These are phyloP conservation scores for Peronospora belbahrii DNA, from an alignment of 352 stramenopile species.

Conservation along the genomic window DNA sequence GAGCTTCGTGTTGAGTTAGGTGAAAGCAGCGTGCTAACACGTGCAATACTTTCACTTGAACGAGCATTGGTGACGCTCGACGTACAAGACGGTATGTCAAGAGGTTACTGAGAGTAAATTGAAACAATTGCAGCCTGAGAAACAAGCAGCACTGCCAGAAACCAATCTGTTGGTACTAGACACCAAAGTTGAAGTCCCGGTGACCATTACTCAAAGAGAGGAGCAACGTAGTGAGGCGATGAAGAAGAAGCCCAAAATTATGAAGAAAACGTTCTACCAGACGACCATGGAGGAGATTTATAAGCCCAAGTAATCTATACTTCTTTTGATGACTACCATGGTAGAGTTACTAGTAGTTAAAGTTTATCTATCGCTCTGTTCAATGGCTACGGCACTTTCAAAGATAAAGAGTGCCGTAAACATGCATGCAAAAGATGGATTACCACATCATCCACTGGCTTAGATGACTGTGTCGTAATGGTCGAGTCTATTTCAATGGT, in stretches of 20 bases:
- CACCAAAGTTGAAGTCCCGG: not conserved
- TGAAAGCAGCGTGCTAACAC: slow-evolving; percentile 10
- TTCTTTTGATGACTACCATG: not conserved
- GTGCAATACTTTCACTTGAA: slow-evolving; percentile 17
- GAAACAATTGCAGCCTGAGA: slow-evolving; percentile 3
- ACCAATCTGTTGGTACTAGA: not conserved
- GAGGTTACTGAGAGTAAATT: not conserved
- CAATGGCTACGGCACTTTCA: no score
- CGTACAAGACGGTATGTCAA: not conserved
- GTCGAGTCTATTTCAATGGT: no score
- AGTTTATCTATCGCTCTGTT: no score
- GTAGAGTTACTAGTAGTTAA: no score
- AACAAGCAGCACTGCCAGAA: not conserved
- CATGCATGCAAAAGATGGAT: no score
- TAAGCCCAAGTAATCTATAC: slow-evolving; percentile 9
- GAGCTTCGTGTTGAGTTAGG: slow-evolving; percentile 5
- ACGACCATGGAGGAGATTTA: slow-evolving; percentile 26
- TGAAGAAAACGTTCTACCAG: slow-evolving; percentile 15
- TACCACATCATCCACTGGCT: no score
- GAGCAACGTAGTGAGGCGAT: not conserved
- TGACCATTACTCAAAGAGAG: slow-evolving; percentile 2
- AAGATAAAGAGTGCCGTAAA: no score
- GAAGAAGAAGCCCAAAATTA: slow-evolving; percentile 24
- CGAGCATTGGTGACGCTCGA: slow-evolving; percentile 5
- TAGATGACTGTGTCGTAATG: no score